Percentiles rank a stretch among this genome's conserved stretches.
Conservation (phyloP, 148 eudicot genomes). For the Talinum fruticosum region DNA sequence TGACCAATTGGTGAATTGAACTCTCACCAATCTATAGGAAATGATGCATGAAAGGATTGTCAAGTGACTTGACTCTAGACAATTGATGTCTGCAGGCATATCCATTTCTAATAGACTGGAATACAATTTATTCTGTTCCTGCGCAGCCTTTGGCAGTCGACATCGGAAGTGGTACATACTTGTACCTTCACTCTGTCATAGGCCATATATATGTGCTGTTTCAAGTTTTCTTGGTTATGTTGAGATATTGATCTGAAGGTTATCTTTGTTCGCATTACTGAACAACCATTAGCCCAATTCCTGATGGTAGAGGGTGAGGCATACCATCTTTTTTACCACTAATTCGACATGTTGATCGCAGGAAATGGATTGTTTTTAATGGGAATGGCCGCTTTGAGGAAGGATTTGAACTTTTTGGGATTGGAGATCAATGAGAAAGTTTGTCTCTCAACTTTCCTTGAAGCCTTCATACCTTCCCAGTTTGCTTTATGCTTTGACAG, state of each 20-base stretch:
- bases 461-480: neutral
- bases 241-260: neutral
- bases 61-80: neutral
- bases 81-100: constrained; percentile 25
- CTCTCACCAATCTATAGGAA: neutral
- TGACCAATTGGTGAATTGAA: neutral
- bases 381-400: constrained; percentile 57
- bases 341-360: constrained; percentile 27
- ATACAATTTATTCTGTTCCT: constrained; percentile 23
- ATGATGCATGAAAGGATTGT: neutral
- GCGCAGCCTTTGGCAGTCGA: constrained; percentile 25
- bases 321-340: constrained; percentile 8
- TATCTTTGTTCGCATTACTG: neutral
- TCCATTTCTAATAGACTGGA: constrained; percentile 31
- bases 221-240: neutral
- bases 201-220: neutral
- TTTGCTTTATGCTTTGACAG: constrained; percentile 13
- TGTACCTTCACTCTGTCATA: neutral
- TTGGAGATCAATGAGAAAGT: constrained; percentile 72
- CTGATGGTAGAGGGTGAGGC: neutral
- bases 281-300: neutral
- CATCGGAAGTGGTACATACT: constrained; percentile 31
- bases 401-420: constrained; percentile 70
- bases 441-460: neutral
- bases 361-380: constrained; percentile 83